Percentiles rank a stretch among this genome's conserved stretches.
These are phyloP conservation scores for Boletus eberwhitei DNA, from an alignment of 768 basidiomycete species.

Conservation along the genomic window DNA sequence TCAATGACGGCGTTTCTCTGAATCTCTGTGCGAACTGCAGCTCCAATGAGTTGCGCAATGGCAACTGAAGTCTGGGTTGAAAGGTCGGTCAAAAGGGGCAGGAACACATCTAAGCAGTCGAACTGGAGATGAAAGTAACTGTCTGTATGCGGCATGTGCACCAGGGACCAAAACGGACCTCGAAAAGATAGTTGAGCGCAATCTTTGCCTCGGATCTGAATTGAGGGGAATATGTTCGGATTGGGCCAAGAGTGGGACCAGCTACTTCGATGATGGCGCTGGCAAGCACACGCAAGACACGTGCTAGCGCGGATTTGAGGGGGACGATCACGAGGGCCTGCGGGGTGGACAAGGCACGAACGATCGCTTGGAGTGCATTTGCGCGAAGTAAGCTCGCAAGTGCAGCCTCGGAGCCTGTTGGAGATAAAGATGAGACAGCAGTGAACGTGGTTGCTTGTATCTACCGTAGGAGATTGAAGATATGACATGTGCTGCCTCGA, in stretches of 20 bases:
- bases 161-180: constrained; percentile 35
- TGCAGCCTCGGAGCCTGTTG: constrained; percentile 57
- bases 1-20: constrained; percentile 53
- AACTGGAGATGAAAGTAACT: constrained; percentile 32
- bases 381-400: constrained; percentile 53
- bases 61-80: constrained; percentile 42
- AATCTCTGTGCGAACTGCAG: constrained; percentile 44
- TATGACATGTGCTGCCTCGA: constrained; percentile 73
- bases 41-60: constrained; percentile 58
- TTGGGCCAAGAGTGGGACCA: constrained; percentile 67
- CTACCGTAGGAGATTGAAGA: constrained; percentile 70
- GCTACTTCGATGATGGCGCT: constrained; percentile 62
- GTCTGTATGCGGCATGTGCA: not conserved
- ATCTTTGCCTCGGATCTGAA: constrained; percentile 50
- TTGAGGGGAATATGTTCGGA: constrained; percentile 35
- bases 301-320: constrained; percentile 56
- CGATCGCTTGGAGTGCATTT: constrained; percentile 56
- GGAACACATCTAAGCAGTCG: constrained; percentile 61
- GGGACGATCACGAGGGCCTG: constrained; percentile 31
- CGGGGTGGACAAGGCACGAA: constrained; percentile 56
- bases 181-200: constrained; percentile 58
- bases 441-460: not conserved
- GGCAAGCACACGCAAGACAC: constrained; percentile 59
- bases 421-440: not conserved
- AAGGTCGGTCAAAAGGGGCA: constrained; percentile 56